Evolutionary conservation across 192 early-diverging fungal genomes (phyloP).

Genomic region (Neocallimastix lanati): DNA sequence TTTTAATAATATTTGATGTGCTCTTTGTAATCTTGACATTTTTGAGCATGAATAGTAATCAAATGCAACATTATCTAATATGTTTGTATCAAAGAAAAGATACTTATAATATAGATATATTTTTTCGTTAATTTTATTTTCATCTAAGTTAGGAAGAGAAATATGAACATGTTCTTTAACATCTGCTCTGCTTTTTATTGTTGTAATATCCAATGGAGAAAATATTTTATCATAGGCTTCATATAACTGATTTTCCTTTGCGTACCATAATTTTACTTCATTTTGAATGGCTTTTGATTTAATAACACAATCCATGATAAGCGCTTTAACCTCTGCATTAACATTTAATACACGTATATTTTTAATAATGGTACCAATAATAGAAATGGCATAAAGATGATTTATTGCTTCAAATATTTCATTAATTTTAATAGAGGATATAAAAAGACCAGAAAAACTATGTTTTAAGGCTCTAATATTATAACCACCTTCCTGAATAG

Average conservation of each 20-base stretch:
- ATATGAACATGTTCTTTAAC: background rate
- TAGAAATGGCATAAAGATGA: background rate
- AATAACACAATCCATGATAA: background rate
- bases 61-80: background rate
- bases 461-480: background rate
- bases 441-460: background rate
- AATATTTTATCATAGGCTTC: background rate
- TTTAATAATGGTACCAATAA: background rate
- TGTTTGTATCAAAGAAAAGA: background rate
- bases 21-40: background rate
- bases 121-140: background rate
- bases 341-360: background rate
- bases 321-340: background rate
- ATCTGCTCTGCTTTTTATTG: background rate
- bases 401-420: background rate
- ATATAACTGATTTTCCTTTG: background rate
- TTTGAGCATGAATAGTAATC: background rate
- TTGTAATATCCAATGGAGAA: background rate
- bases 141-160: background rate
- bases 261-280: background rate
- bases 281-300: background rate
- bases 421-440: background rate
- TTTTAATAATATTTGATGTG: background rate
- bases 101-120: background rate
- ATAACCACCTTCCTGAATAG: background rate